Evolutionary conservation across 1,284 basidiomycete genomes (phyloP), one percentile per base, ranked within the genome.

Genomic region (Ceratobasidium sp.): DNA sequence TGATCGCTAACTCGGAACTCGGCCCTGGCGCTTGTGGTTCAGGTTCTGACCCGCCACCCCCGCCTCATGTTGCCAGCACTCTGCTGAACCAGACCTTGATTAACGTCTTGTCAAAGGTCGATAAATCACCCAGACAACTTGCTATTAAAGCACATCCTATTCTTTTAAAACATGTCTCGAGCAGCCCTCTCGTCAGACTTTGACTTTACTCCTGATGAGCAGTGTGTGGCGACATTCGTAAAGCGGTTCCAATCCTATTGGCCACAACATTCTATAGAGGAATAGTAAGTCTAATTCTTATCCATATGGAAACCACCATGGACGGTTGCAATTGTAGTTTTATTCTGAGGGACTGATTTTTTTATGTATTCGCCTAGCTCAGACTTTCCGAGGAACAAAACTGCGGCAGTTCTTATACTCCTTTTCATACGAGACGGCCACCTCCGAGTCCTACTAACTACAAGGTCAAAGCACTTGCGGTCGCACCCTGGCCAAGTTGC

Each of bases 401-500:
- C 64, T 2, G 93, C 89, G 2, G 92, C 91, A 1, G 93, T 96
- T 0, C 84, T 96, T 1, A 87, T 95, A 2, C 82, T 92, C 3
- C 81, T 96, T 0, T 96, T 89, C 76, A 90, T 94, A 78, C 81
- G 85, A 30, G 83, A 83, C 1, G 89, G 85, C 10, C 80, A 85
- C 55, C 81, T 96, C 2, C 86, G 89, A 14, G 93, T 96, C 1
- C 82, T 96, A 16, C 82, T 96, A 58, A 96, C 94, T 0, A 96
- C 93, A 1, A 86, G 94, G 12, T 92, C 92, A 1, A 93, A 92
- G 80, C 81, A 84, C 3, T 83, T 96, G 26, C 84, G 93, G 71
- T 86, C 89, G 0, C 92, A 93, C 79, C 88, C 92, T 1, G 91
- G 90, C 23, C 89, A 75, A 34, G 74, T 72, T 48, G 93, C 93